Conservation (phyloP, 352 stramenopile genomes). For the Elongisporangium anandrum region DNA sequence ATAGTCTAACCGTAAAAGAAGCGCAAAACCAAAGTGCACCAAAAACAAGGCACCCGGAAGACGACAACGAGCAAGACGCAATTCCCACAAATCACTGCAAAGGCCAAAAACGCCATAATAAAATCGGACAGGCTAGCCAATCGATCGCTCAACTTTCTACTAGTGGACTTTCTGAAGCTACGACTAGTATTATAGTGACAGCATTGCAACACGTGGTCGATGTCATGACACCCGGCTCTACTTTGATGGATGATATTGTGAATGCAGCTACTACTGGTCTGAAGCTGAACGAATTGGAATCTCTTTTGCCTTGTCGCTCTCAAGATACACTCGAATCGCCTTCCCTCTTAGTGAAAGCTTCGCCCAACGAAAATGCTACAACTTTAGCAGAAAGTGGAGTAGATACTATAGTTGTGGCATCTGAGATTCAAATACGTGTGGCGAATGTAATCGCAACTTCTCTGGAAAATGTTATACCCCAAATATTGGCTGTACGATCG, state of each 20-base stretch:
- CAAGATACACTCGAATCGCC: too few species aligned
- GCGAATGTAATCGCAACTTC: too few species aligned
- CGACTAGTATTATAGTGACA: constrained; percentile 19
- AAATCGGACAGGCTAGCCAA: too few species aligned
- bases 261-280: constrained; percentile 2
- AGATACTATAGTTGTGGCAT: too few species aligned
- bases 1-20: background rate
- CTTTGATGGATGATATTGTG: constrained; percentile 9
- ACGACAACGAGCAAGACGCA: background rate
- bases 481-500: too few species aligned
- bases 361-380: too few species aligned
- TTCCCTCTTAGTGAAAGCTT: too few species aligned
- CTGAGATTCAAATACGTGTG: too few species aligned
- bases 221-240: constrained; percentile 5
- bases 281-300: background rate
- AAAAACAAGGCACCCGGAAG: background rate
- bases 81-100: background rate
- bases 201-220: constrained; percentile 20
- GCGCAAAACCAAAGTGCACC: background rate
- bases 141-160: constrained; percentile 8
- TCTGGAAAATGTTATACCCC: too few species aligned
- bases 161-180: constrained; percentile 10
- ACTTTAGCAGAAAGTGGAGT: too few species aligned
- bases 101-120: too few species aligned
- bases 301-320: background rate